Percentiles rank a stretch among this genome's conserved stretches.
These are phyloP conservation scores for Fusarium verrucosum DNA, from an alignment of 2,329 filamentous ascomycete species.

Conservation along the genomic window DNA sequence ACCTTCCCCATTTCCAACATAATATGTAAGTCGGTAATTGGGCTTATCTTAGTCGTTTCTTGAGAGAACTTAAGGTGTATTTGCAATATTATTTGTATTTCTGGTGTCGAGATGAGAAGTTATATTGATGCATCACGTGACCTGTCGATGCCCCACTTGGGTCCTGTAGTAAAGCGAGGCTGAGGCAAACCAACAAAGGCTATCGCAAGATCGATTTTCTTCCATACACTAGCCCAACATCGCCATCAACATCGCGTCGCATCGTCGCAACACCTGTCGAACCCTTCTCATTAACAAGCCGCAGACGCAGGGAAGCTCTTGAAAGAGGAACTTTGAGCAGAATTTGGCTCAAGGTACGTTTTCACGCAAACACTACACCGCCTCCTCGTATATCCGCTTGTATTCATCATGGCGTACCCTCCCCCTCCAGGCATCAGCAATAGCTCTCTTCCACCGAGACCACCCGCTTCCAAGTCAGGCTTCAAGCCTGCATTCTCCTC, in stretches of 20 bases:
- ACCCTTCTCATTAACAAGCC: conserved; percentile 1
- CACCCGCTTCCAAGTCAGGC: conserved; percentile 66
- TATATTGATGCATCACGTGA: conserved; percentile 1
- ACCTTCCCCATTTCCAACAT: not conserved
- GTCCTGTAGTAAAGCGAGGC: conserved; percentile 10
- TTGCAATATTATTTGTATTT: not conserved
- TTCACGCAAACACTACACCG: conserved; percentile 40
- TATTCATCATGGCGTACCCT: conserved; percentile 86
- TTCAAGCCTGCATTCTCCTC: conserved; percentile 63
- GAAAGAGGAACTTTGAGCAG: conserved; percentile 49
- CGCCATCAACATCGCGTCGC: conserved; percentile 11
- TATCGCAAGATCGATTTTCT: conserved; percentile 27
- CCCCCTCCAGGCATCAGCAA: conserved; percentile 76
- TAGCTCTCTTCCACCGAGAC: conserved; percentile 74
- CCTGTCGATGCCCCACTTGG: not conserved
- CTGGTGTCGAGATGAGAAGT: not conserved
- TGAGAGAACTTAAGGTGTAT: not conserved
- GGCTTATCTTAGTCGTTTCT: not conserved
- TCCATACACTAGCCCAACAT: conserved; percentile 17
- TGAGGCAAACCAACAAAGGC: conserved; percentile 27
- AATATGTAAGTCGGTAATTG: not conserved
- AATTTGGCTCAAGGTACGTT: conserved; percentile 63
- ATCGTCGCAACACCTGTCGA: conserved; percentile 2
- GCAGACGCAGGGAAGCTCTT: conserved; percentile 11
- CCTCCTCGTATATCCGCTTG: conserved; percentile 42